Percentiles rank a stretch among this genome's conserved stretches.
These are phyloP conservation scores for Botrytis hyacinthi DNA, from an alignment of 2,329 filamentous ascomycete species.

Conservation along the genomic window DNA sequence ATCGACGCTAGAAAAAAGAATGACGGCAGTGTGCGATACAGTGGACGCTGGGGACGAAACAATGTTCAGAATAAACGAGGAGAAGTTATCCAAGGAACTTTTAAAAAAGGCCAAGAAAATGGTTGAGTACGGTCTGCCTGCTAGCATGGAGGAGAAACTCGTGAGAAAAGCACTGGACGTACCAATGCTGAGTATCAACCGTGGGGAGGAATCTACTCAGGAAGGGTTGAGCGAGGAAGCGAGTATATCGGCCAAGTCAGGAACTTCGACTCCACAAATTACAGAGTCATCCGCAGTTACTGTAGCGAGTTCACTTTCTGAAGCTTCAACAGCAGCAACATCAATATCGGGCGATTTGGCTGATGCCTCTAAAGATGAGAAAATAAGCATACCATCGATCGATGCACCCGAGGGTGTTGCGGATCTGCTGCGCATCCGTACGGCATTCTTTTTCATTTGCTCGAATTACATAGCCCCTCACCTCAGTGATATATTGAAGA, in stretches of 20 bases:
- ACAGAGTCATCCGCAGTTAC: conserved; percentile 38
- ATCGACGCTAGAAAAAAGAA: conserved; percentile 58
- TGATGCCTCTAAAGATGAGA: conserved; percentile 26
- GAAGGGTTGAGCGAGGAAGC: conserved; percentile 36
- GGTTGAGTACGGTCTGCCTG: conserved; percentile 63
- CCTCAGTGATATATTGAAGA: conserved; percentile 42
- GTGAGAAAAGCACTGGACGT: conserved; percentile 72
- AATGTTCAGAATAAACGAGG: conserved; percentile 77
- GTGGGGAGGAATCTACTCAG: conserved; percentile 48
- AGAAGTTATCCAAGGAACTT: conserved; percentile 65
- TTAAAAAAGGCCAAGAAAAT: conserved; percentile 70
- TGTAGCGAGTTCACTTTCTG: conserved; percentile 41
- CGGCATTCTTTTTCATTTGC: conserved; percentile 49
- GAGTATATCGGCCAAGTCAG: conserved; percentile 28
- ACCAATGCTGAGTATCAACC: conserved; percentile 68
- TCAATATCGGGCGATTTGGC: conserved; percentile 37
- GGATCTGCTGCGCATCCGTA: conserved; percentile 48
- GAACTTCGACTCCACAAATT: conserved; percentile 36
- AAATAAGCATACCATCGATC: conserved; percentile 29
- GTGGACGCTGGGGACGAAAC: conserved; percentile 79
- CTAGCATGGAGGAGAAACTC: conserved; percentile 82
- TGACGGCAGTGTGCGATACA: conserved; percentile 72
- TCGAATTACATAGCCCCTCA: conserved; percentile 47
- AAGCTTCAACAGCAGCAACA: conserved; percentile 41
- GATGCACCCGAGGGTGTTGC: conserved; percentile 40